These are phyloP conservation scores for Petunia hybrid DNA, from an alignment of 305 asterid genomes.

Conservation along the genomic window DNA sequence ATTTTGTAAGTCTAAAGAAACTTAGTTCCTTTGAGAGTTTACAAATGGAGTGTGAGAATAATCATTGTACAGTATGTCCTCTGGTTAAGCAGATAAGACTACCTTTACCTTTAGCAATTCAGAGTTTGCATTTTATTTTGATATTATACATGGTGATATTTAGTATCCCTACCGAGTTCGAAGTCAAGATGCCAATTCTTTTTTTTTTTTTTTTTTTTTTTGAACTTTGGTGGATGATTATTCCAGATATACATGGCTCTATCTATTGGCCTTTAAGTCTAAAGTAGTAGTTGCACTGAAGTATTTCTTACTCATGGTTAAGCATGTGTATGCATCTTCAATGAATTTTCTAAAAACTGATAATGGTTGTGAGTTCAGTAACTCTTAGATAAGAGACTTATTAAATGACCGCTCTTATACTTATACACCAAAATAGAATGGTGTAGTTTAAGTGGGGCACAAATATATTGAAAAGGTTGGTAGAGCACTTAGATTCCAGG, in stretches of 20 bases:
- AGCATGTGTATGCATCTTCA: not conserved
- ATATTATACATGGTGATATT: not conserved
- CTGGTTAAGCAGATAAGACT: not conserved
- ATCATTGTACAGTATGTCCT: not conserved
- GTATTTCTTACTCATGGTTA: too few species aligned
- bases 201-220: too few species aligned
- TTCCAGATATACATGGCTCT: not conserved
- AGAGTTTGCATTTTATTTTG: not conserved
- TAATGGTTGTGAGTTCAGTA: not conserved
- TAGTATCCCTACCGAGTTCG: not conserved
- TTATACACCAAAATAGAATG: too few species aligned
- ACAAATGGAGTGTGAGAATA: not conserved
- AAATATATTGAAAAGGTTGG: too few species aligned
- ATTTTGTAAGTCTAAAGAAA: not conserved
- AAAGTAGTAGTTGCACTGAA: not conserved
- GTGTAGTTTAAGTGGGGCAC: too few species aligned
- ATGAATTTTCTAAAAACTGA: not conserved
- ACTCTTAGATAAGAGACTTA: too few species aligned
- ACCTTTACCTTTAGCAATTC: not conserved
- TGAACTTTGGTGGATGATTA: not conserved
- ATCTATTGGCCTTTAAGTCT: too few species aligned
- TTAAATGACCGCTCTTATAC: too few species aligned
- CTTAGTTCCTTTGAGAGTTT: not conserved
- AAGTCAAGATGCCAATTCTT: too few species aligned
- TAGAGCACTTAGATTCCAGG: too few species aligned